Percentiles rank a stretch among this genome's conserved stretches.
These are phyloP conservation scores for Prunus dulcis DNA, from an alignment of 306 rosid species.

Conservation along the genomic window DNA sequence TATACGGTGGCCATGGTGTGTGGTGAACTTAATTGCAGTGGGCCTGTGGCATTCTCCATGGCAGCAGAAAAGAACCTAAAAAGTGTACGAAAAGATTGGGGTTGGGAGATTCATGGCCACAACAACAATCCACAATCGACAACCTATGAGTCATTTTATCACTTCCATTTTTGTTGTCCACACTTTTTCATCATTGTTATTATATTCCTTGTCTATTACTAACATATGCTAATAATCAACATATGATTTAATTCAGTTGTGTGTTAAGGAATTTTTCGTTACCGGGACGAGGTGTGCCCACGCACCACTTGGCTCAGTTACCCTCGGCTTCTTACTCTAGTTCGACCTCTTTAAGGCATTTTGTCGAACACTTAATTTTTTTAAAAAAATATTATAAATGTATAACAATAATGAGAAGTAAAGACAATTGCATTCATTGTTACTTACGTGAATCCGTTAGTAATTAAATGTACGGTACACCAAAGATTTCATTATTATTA, in stretches of 20 bases:
- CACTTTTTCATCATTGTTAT: not conserved
- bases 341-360: too few species aligned
- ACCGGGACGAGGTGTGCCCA: too few species aligned
- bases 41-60: not conserved
- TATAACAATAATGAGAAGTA: too few species aligned
- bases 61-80: constrained; percentile 3
- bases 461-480: too few species aligned
- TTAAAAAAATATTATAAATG: too few species aligned
- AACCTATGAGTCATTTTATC: not conserved
- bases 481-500: too few species aligned
- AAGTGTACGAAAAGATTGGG: constrained; percentile 4
- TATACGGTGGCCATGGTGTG: not conserved
- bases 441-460: too few species aligned
- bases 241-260: too few species aligned
- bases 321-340: too few species aligned
- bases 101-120: not conserved
- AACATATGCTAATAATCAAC: not conserved
- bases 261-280: too few species aligned
- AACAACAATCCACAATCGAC: not conserved
- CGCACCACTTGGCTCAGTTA: too few species aligned
- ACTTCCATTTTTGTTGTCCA: not conserved
- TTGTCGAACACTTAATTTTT: fast-evolving
- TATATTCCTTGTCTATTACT: not conserved
- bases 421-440: too few species aligned
- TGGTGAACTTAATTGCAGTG: not conserved